Conservation (phyloP, 805 yeast species). For the Metschnikowia aberdeeniae region DNA sequence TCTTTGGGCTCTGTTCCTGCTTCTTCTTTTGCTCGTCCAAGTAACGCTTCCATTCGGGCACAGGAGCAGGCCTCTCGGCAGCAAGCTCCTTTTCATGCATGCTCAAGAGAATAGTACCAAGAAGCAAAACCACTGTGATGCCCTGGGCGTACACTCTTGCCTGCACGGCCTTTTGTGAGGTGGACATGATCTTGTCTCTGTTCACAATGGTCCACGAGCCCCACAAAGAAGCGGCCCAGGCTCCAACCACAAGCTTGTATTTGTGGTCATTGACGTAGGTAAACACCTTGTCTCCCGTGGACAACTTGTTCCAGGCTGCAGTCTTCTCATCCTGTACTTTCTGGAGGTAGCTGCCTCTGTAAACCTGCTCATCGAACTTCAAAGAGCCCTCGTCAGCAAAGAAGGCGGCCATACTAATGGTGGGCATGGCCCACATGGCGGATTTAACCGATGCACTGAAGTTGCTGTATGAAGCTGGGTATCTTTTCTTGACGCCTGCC, state of each 20-base stretch:
- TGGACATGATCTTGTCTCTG: constrained; percentile 69
- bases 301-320: constrained; percentile 48
- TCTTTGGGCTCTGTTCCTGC: not conserved
- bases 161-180: constrained; percentile 76
- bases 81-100: constrained; percentile 59
- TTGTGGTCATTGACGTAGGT: constrained; percentile 51
- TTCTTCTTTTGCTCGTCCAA: constrained; percentile 21
- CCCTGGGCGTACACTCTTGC: constrained; percentile 92
- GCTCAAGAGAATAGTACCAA: constrained; percentile 64
- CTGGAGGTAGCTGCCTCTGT: constrained; percentile 45
- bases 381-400: constrained; percentile 70
- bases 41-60: constrained; percentile 35
- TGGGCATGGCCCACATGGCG: constrained; percentile 65
- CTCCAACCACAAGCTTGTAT: constrained; percentile 62
- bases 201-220: constrained; percentile 76
- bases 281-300: constrained; percentile 46
- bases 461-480: constrained; percentile 46
- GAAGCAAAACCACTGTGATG: constrained; percentile 63
- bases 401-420: constrained; percentile 56
- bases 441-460: constrained; percentile 43
- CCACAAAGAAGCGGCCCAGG: constrained; percentile 77
- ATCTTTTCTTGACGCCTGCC: constrained; percentile 30
- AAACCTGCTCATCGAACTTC: constrained; percentile 57
- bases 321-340: constrained; percentile 43
- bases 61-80: constrained; percentile 28